Evolutionary conservation across 352 stramenopile species (phyloP).

Genomic region (Pythium utonaiense): DNA sequence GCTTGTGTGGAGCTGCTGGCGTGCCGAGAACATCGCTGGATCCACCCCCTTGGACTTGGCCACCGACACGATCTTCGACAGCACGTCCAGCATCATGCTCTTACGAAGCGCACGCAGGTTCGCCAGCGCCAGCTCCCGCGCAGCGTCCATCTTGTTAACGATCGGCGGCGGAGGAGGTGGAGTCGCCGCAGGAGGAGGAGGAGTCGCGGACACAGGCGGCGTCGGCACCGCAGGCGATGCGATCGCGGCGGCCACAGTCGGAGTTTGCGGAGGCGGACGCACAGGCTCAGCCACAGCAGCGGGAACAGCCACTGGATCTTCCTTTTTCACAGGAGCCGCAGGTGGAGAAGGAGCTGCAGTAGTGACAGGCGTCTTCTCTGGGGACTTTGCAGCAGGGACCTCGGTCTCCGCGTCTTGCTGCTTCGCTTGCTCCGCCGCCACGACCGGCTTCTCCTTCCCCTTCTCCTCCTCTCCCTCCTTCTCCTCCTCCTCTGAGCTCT

Average conservation of each 20-base stretch:
- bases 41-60: conserved; percentile 71
- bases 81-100: conserved; percentile 72
- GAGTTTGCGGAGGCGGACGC: neutral
- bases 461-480: neutral
- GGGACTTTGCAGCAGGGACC: neutral
- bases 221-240: neutral
- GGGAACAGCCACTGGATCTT: neutral
- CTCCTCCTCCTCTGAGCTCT: conserved; percentile 12
- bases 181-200: neutral
- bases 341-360: neutral
- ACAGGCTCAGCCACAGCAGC: neutral
- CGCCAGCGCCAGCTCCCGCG: conserved; percentile 34
- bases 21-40: conserved; percentile 46
- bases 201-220: neutral
- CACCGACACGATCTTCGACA: conserved; percentile 80
- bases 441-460: conserved; percentile 4
- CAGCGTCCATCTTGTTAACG: conserved; percentile 22
- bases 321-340: neutral
- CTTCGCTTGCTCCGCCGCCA: no score
- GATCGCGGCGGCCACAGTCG: no score
- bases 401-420: no score
- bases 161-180: no score
- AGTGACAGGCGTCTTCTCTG: neutral
- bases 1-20: neutral
- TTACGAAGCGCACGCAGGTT: conserved; percentile 50